phyloP scores from a whole-genome alignment of 2,329 filamentous ascomycete genomes.

The Harringtonia lauricola region DNA sequence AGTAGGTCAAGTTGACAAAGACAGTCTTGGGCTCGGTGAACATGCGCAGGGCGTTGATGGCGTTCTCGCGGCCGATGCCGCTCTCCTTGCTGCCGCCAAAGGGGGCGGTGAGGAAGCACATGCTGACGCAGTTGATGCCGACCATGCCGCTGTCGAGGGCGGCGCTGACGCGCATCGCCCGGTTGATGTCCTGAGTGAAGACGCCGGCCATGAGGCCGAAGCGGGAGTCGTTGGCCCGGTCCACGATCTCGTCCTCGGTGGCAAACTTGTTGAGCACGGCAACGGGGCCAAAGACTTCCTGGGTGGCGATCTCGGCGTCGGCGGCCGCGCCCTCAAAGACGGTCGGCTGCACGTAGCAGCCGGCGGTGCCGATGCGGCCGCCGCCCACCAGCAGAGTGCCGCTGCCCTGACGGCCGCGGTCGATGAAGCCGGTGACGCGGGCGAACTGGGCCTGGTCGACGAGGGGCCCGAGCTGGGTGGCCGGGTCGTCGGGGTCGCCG shows the following conservation, averaged over 20 bases:
- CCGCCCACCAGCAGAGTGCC: conserved; percentile 26
- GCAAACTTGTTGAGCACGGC: conserved; percentile 43
- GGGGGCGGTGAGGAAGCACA: conserved; percentile 27
- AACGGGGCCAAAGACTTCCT: conserved; percentile 49
- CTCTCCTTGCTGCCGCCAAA: conserved; percentile 41
- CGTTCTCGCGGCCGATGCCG: conserved; percentile 37
- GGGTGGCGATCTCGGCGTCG: conserved; percentile 15
- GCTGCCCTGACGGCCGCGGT: conserved; percentile 26
- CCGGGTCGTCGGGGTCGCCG: conserved; percentile 48
- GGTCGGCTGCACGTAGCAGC: conserved; percentile 29
- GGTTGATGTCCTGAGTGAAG: conserved; percentile 53
- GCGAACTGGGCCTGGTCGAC: conserved; percentile 37
- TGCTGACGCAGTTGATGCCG: conserved; percentile 46
- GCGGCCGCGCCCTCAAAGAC: conserved; percentile 32
- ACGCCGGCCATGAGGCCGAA: conserved; percentile 34
- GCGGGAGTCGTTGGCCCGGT: conserved; percentile 42
- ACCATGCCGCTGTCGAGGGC: conserved; percentile 59
- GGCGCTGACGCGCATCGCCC: conserved; percentile 42
- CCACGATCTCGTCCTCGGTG: conserved; percentile 42
- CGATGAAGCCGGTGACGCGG: conserved; percentile 32
- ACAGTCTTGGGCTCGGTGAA: conserved; percentile 40
- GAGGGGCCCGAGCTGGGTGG: conserved; percentile 47
- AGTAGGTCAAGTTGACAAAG: conserved; percentile 26
- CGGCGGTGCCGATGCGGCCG: conserved; percentile 25
- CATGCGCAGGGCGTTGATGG: conserved; percentile 31